A percentile compares a stretch with the other conserved stretches of the same genome.
These are phyloP conservation scores for Typha latifolia DNA, from an alignment of 176 grass and related monocot genomes.

Conservation along the genomic window DNA sequence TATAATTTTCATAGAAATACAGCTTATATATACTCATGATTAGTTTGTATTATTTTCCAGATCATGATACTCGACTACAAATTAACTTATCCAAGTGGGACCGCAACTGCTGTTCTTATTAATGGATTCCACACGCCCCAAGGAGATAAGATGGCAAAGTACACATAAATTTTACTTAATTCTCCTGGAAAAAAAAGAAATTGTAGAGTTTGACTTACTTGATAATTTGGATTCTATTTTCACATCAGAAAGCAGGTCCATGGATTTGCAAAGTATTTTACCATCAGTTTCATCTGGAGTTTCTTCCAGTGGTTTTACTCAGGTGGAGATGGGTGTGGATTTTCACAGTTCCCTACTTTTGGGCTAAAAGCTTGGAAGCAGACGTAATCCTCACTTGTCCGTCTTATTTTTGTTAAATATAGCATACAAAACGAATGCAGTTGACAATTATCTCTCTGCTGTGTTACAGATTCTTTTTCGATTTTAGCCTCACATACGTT, in stretches of 20 bases:
- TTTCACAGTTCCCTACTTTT: constrained; percentile 91
- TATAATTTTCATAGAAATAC: not conserved
- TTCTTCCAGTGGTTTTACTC: constrained; percentile 99
- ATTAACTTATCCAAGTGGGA: constrained; percentile 90
- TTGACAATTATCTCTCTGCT: not conserved
- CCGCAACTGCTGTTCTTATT: constrained; percentile 87
- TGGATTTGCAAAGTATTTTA: constrained; percentile 76
- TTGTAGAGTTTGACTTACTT: not conserved
- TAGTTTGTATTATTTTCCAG: constrained; percentile 34
- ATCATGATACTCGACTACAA: constrained; percentile 91
- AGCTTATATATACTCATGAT: not conserved
- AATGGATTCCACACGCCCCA: constrained; percentile 90
- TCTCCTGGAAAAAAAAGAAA: constrained; percentile 3
- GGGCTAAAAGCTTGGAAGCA: constrained; percentile 87
- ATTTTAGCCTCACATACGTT: constrained; percentile 94
- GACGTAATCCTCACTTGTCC: constrained; percentile 41
- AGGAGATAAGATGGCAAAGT: constrained; percentile 90
- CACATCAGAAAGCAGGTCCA: constrained; percentile 56
- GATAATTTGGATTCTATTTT: constrained; percentile 9
- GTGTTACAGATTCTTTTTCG: constrained; percentile 71
- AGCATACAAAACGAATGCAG: not conserved
- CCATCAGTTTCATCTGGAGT: constrained; percentile 81
- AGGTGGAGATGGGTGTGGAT: constrained; percentile 75
- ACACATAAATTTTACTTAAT: constrained; percentile 1
- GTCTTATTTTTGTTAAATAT: constrained; percentile 2